Evolutionary conservation across 495 filamentous ascomycete species (phyloP).

Genomic region (Neurospora sp.): DNA sequence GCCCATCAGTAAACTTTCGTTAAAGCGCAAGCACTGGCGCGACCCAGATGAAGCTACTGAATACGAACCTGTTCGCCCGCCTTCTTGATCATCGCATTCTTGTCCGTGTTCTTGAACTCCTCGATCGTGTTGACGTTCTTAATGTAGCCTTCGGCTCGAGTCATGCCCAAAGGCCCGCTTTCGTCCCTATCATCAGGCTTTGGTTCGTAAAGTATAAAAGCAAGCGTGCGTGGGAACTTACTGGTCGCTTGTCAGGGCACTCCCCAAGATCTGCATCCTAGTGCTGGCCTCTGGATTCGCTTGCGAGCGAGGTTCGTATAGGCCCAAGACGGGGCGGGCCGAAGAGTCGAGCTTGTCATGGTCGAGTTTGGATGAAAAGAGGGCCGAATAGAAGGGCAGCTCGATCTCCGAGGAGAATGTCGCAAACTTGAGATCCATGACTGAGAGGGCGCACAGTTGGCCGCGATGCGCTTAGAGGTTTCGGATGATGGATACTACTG

Average conservation of each 20-base stretch:
- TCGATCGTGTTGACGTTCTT: constrained; percentile 95
- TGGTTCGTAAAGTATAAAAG: constrained; percentile 1
- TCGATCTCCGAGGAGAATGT: constrained; percentile 91
- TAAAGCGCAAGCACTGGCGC: neutral
- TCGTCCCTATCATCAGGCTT: neutral
- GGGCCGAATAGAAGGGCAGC: constrained; percentile 81
- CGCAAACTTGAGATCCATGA: constrained; percentile 49
- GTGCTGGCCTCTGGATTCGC: constrained; percentile 61
- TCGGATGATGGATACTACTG: neutral
- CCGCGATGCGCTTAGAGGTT: neutral
- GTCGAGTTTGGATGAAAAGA: constrained; percentile 86
- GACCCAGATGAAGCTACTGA: no score
- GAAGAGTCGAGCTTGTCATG: constrained; percentile 94
- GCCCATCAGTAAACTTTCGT: constrained; percentile 7
- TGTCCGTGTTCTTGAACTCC: constrained; percentile 74
- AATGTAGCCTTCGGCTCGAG: constrained; percentile 84
- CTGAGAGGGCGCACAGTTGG: neutral
- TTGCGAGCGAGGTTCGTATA: constrained; percentile 72
- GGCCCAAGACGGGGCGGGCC: constrained; percentile 71
- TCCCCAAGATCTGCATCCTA: constrained; percentile 81
- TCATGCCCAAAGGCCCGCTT: constrained; percentile 62
- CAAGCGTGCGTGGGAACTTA: constrained; percentile 34
- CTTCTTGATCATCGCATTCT: constrained; percentile 57
- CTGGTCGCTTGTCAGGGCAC: constrained; percentile 73
- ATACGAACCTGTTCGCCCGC: constrained; percentile 61